Conservation (phyloP, 1,139 yeast genomes). For the Saccharomyces hybrid region DNA sequence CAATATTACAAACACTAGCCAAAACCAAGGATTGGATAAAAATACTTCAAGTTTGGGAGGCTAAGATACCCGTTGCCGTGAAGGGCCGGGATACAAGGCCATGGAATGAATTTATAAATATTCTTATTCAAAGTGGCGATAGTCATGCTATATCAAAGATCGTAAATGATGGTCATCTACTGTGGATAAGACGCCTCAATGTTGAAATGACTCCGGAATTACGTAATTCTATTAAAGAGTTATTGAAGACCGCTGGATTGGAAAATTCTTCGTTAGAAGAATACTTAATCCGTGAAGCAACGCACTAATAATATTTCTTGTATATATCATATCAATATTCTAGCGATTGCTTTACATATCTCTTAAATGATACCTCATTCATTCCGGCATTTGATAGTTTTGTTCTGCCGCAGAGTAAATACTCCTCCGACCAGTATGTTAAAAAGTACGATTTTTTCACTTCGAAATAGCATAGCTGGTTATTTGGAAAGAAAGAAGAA, state of each 20-base stretch:
- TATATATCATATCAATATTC: not conserved
- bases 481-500: not conserved
- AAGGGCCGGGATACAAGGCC: slow-evolving; percentile 22
- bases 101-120: slow-evolving; percentile 20
- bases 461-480: not conserved
- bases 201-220: slow-evolving; percentile 17
- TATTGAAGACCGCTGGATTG: not conserved
- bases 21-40: slow-evolving; percentile 17
- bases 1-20: slow-evolving; percentile 16
- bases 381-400: not conserved
- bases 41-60: slow-evolving; percentile 22
- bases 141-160: slow-evolving; percentile 11
- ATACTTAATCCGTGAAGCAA: not conserved
- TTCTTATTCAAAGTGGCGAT: slow-evolving; percentile 15
- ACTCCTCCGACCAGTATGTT: not conserved
- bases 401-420: not conserved
- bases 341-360: not conserved
- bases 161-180: slow-evolving; percentile 21
- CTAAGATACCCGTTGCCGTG: slow-evolving; percentile 6
- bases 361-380: not conserved
- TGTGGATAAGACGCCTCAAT: slow-evolving; percentile 23
- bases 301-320: not conserved
- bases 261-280: not conserved
- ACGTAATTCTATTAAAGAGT: not conserved
- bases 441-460: not conserved